A percentile compares a stretch with the other conserved stretches of the same genome.
phyloP scores from a whole-genome alignment of 352 stramenopile species.

The Globisporangium takayamanum region DNA sequence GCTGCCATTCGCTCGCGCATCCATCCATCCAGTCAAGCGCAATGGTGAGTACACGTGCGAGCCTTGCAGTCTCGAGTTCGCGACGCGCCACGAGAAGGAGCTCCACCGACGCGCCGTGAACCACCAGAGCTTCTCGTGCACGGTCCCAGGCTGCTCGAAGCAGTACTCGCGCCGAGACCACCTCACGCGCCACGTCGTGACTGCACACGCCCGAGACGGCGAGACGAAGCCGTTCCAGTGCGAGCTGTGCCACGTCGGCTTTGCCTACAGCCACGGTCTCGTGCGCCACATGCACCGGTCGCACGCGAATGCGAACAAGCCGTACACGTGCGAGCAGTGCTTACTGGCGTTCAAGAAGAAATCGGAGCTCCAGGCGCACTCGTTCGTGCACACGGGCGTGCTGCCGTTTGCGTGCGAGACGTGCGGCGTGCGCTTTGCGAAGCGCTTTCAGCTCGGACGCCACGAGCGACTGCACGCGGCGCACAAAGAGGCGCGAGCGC shows the following conservation, averaged over 20 bases:
- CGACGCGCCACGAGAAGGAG: constrained; percentile 25
- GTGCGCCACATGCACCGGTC: constrained; percentile 43
- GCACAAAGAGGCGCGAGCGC: constrained; percentile 20
- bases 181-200: constrained; percentile 40
- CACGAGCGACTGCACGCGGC: constrained; percentile 38
- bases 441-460: constrained; percentile 46
- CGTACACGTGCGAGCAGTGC: constrained; percentile 59
- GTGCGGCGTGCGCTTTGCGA: constrained; percentile 54
- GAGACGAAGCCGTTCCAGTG: constrained; percentile 50
- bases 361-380: constrained; percentile 61
- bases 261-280: constrained; percentile 67
- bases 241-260: constrained; percentile 44
- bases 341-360: constrained; percentile 79
- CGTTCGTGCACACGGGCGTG: constrained; percentile 71
- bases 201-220: constrained; percentile 27
- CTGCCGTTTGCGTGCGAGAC: constrained; percentile 63
- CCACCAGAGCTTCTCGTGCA: constrained; percentile 35
- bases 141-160: constrained; percentile 31
- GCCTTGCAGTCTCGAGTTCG: constrained; percentile 10
- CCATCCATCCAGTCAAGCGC: neutral
- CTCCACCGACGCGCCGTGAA: constrained; percentile 11
- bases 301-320: constrained; percentile 40
- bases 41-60: constrained; percentile 7
- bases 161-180: constrained; percentile 64
- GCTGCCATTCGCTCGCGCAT: neutral